Conservation (phyloP, 2,329 filamentous ascomycete species). For the Podosphaera aphanis region DNA sequence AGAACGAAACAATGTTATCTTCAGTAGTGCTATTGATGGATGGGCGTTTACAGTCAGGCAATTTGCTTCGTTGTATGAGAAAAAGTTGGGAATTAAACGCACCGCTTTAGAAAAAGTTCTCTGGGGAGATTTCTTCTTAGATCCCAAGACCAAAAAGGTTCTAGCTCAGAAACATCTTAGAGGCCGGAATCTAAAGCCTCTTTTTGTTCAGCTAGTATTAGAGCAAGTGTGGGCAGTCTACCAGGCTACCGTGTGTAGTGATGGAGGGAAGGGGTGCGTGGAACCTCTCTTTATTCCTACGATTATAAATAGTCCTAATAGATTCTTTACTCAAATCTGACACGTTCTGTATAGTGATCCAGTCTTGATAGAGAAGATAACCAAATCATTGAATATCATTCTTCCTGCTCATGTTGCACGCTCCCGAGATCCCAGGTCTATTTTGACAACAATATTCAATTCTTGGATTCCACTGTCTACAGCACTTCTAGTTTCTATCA, state of each 20-base stretch:
- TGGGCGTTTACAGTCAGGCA: constrained; percentile 96
- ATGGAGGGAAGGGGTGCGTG: constrained; percentile 54
- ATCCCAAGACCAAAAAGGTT: constrained; percentile 90
- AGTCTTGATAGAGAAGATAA: constrained; percentile 72
- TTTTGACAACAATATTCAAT: constrained; percentile 70
- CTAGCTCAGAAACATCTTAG: constrained; percentile 80
- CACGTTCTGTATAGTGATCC: constrained; percentile 35
- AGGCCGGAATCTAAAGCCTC: constrained; percentile 72
- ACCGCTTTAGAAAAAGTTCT: constrained; percentile 74
- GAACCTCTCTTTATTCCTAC: constrained; percentile 17
- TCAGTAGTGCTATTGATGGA: constrained; percentile 91
- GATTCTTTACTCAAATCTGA: constrained; percentile 6
- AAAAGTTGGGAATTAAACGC: constrained; percentile 87
- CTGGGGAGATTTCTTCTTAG: constrained; percentile 91
- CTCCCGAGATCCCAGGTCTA: constrained; percentile 59
- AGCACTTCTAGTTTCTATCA: constrained; percentile 74
- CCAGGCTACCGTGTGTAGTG: constrained; percentile 63
- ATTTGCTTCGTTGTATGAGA: constrained; percentile 82
- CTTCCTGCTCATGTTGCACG: constrained; percentile 67
- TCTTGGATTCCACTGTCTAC: constrained; percentile 85
- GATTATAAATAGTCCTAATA: background rate
- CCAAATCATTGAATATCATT: constrained; percentile 65
- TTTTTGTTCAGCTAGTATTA: constrained; percentile 91
- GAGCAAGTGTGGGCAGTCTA: constrained; percentile 95
- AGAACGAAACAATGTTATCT: constrained; percentile 97